A percentile compares a stretch with the other conserved stretches of the same genome.
Evolutionary conservation across 805 yeast species (phyloP).

Genomic region (Isabelozyma rhagii): DNA sequence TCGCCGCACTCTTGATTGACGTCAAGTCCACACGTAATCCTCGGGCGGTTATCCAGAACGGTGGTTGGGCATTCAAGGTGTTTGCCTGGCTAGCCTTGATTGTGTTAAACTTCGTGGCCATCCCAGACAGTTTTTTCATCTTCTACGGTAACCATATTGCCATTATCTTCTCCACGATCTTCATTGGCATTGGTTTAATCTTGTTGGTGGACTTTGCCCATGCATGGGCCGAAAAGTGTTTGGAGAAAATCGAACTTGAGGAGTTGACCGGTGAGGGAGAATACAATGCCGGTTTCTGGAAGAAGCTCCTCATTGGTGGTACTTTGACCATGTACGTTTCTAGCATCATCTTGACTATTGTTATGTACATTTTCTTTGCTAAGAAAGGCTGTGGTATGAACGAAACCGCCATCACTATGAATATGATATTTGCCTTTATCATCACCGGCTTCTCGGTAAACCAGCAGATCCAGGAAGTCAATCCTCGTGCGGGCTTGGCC

Average conservation of each 20-base stretch:
- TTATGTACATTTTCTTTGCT: constrained; percentile 84
- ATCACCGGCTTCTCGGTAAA: constrained; percentile 72
- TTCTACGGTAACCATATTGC: constrained; percentile 91
- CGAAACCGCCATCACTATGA: constrained; percentile 78
- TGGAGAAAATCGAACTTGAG: constrained; percentile 84
- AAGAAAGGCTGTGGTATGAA: constrained; percentile 82
- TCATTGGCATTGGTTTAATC: constrained; percentile 85
- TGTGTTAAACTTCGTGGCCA: constrained; percentile 58
- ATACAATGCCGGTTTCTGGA: constrained; percentile 64
- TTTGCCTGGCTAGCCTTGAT: constrained; percentile 55
- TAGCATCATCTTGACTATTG: constrained; percentile 64
- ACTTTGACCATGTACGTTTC: constrained; percentile 81
- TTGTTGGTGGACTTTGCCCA: constrained; percentile 95
- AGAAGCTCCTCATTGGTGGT: constrained; percentile 76
- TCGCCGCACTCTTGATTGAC: constrained; percentile 66
- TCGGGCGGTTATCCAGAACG: constrained; percentile 82
- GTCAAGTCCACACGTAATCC: constrained; percentile 77
- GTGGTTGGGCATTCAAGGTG: constrained; percentile 83
- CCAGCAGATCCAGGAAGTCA: constrained; percentile 83
- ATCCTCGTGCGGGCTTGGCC: constrained; percentile 94
- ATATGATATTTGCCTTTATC: constrained; percentile 60
- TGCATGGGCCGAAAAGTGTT: constrained; percentile 96
- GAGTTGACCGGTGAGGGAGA: constrained; percentile 49
- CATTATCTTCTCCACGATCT: constrained; percentile 76
- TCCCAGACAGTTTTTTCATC: constrained; percentile 85